A percentile compares a stretch with the other conserved stretches of the same genome.
phyloP scores from a whole-genome alignment of 2,329 filamentous ascomycete species.

The Cordyceps cateniannulata region DNA sequence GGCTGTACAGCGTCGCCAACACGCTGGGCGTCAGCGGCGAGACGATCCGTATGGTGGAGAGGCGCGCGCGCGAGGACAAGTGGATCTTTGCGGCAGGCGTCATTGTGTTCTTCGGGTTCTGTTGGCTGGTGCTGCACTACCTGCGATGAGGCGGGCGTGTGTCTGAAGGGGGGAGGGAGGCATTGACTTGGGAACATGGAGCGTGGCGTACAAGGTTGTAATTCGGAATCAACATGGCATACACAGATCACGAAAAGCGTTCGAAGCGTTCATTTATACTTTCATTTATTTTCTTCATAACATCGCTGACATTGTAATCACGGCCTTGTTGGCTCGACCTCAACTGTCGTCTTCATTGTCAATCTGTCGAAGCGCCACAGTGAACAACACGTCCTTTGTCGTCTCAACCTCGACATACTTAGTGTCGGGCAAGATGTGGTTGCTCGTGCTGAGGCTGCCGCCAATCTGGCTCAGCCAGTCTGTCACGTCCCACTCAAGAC shows the following conservation, averaged over 20 bases:
- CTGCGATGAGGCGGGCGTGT: constrained; percentile 50
- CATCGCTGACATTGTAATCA: background rate
- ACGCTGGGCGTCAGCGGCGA: constrained; percentile 90
- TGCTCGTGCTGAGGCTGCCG: constrained; percentile 70
- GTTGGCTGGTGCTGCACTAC: constrained; percentile 84
- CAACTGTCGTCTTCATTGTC: constrained; percentile 27
- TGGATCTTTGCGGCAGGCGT: constrained; percentile 94
- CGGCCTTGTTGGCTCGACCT: background rate
- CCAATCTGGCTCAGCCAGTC: constrained; percentile 76
- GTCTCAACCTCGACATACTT: constrained; percentile 57
- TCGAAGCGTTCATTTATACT: background rate
- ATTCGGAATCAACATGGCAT: constrained; percentile 6
- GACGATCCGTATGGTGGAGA: constrained; percentile 94
- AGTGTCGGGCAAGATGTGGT: constrained; percentile 58
- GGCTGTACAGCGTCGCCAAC: constrained; percentile 87
- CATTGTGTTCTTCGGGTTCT: constrained; percentile 81
- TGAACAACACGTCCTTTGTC: constrained; percentile 63
- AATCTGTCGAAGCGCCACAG: constrained; percentile 52
- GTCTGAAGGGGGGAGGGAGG: background rate
- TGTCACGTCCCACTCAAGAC: constrained; percentile 85
- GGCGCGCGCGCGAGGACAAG: constrained; percentile 88
- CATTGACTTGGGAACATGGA: constrained; percentile 8
- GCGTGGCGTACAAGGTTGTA: constrained; percentile 13
- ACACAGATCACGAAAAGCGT: background rate
- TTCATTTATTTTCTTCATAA: constrained; percentile 1